Percentiles rank a stretch among this genome's conserved stretches.
Conservation (phyloP, 2,329 filamentous ascomycete genomes). For the Arthrobotrys sphaeroides region DNA sequence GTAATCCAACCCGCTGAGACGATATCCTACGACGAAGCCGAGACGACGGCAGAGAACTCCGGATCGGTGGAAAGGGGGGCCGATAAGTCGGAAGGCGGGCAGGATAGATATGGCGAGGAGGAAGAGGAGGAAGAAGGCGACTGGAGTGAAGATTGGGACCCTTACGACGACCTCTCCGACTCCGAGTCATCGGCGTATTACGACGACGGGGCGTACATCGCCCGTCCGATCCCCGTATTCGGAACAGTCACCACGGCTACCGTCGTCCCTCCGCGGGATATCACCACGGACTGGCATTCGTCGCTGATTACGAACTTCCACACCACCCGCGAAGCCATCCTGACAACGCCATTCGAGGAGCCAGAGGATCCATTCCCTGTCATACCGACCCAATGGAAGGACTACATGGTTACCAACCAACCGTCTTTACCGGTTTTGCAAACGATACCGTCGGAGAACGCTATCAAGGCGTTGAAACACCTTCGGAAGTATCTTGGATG, state of each 20-base stretch:
- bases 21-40: slow-evolving; percentile 2
- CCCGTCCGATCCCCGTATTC: slow-evolving; percentile 15
- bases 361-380: slow-evolving; percentile 34
- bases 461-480: slow-evolving; percentile 48
- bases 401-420: slow-evolving; percentile 39
- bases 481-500: slow-evolving; percentile 46
- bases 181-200: slow-evolving; percentile 46
- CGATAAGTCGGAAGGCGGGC: slow-evolving; percentile 10
- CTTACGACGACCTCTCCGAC: slow-evolving; percentile 15
- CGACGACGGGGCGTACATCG: slow-evolving; percentile 47
- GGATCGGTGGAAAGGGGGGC: background rate
- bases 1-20: background rate
- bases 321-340: slow-evolving; percentile 41
- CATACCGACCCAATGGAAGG: slow-evolving; percentile 32
- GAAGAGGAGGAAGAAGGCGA: background rate
- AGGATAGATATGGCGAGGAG: background rate
- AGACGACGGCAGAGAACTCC: background rate
- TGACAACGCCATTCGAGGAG: slow-evolving; percentile 37
- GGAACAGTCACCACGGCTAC: background rate
- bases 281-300: slow-evolving; percentile 29
- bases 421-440: slow-evolving; percentile 41
- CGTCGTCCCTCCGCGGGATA: slow-evolving; percentile 6
- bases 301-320: slow-evolving; percentile 38
- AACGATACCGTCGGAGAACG: slow-evolving; percentile 31
- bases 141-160: slow-evolving; percentile 6